Percentiles rank a stretch among this genome's conserved stretches.
phyloP scores from a whole-genome alignment of 2,329 filamentous ascomycete genomes.

The Trichoderma koningii region DNA sequence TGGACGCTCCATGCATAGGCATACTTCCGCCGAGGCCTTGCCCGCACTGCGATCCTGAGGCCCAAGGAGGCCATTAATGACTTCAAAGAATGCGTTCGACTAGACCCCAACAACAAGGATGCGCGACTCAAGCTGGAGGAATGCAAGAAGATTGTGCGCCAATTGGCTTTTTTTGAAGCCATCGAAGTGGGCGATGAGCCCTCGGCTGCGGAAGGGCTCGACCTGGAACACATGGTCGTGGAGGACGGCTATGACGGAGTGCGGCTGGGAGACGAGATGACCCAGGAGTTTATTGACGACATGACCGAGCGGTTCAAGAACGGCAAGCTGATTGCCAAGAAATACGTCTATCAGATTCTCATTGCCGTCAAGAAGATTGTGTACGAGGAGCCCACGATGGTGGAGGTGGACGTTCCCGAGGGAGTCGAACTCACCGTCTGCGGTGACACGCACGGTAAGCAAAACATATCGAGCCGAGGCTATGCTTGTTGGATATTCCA shows the following conservation, averaged over 20 bases:
- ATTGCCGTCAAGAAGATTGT: slow-evolving; percentile 86
- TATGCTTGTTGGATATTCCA: not conserved
- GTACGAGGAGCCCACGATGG: slow-evolving; percentile 94
- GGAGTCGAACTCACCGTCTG: slow-evolving; percentile 87
- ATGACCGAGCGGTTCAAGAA: slow-evolving; percentile 96
- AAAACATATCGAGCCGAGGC: not conserved
- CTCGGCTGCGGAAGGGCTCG: slow-evolving; percentile 86
- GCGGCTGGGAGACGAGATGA: slow-evolving; percentile 79
- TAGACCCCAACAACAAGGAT: slow-evolving; percentile 85
- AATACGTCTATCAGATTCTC: slow-evolving; percentile 97
- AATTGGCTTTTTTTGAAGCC: slow-evolving; percentile 88
- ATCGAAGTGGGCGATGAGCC: slow-evolving; percentile 93
- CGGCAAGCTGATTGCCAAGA: slow-evolving; percentile 91
- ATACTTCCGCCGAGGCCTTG: slow-evolving; percentile 90
- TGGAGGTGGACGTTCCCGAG: slow-evolving; percentile 80
- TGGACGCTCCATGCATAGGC: slow-evolving; percentile 56
- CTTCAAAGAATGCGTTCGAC: slow-evolving; percentile 86
- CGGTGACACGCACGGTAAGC: slow-evolving; percentile 89
- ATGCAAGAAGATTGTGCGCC: slow-evolving; percentile 91
- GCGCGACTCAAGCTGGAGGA: slow-evolving; percentile 88
- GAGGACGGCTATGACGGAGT: slow-evolving; percentile 86
- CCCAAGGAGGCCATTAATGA: slow-evolving; percentile 87
- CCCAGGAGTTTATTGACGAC: slow-evolving; percentile 93
- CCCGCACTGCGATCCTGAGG: slow-evolving; percentile 86
- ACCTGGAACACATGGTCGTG: slow-evolving; percentile 81